These are phyloP conservation scores for Xylariaceae sp. DNA, from an alignment of 2,329 filamentous ascomycete genomes.

Conservation along the genomic window DNA sequence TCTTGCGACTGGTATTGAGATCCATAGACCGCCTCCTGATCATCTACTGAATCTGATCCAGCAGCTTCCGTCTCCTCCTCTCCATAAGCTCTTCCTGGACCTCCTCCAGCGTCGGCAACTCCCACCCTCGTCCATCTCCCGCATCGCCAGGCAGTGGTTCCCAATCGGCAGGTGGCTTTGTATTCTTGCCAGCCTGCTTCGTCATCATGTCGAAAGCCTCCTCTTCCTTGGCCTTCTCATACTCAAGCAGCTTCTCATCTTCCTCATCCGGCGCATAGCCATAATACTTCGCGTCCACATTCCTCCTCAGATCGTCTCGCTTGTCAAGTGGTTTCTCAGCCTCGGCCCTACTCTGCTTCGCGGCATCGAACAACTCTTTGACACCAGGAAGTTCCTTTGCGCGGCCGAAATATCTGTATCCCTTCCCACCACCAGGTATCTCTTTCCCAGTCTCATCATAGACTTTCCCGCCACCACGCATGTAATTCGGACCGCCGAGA, in stretches of 20 bases:
- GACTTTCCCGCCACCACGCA: conserved; percentile 69
- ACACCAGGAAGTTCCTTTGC: conserved; percentile 89
- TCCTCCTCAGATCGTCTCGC: conserved; percentile 66
- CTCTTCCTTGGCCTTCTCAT: conserved; percentile 80
- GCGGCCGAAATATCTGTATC: conserved; percentile 91
- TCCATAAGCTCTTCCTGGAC: conserved; percentile 94
- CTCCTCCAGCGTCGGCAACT: conserved; percentile 80
- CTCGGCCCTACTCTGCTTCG: conserved; percentile 52
- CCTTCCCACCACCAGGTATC: conserved; percentile 74
- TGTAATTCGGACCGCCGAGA: conserved; percentile 95
- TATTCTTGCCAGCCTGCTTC: conserved; percentile 47
- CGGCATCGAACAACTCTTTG: conserved; percentile 90
- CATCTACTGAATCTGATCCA: conserved; percentile 67
- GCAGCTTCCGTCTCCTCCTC: conserved; percentile 73
- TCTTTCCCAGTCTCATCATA: conserved; percentile 74
- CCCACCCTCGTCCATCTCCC: conserved; percentile 81
- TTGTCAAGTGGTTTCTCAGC: conserved; percentile 64
- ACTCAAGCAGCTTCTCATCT: conserved; percentile 74
- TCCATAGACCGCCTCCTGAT: background rate
- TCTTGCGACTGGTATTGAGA: background rate
- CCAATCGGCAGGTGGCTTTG: conserved; percentile 67
- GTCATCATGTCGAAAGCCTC: conserved; percentile 72
- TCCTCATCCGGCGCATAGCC: conserved; percentile 93
- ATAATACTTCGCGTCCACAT: conserved; percentile 93
- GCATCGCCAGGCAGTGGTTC: conserved; percentile 81